Evolutionary conservation across 257 asterid species (phyloP).

Genomic region (Gynochthodes officinalis): DNA sequence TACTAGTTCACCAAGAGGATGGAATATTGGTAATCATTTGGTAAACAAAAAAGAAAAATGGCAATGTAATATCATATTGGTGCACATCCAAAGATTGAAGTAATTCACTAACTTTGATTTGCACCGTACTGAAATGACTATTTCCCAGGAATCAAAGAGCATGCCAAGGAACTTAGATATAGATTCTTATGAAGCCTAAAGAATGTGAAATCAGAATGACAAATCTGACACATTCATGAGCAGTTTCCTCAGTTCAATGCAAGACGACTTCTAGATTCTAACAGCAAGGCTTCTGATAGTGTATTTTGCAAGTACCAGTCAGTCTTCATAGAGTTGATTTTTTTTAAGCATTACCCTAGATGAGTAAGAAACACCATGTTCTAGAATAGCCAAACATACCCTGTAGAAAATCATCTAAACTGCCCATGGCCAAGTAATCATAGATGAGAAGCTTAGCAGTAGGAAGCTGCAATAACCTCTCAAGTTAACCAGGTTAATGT

Average conservation of each 20-base stretch:
- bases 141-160: neutral
- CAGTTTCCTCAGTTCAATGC: neutral
- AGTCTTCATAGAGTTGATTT: too few species aligned
- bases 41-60: neutral
- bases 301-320: neutral
- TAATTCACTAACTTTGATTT: neutral
- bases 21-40: neutral
- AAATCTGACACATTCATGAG: neutral
- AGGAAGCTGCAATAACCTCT: slow-evolving; percentile 92
- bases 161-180: neutral
- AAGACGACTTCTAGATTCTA: neutral
- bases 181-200: neutral
- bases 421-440: slow-evolving; percentile 87
- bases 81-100: neutral
- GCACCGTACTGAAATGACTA: neutral
- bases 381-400: slow-evolving; percentile 41
- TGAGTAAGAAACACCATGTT: neutral
- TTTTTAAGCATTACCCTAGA: neutral
- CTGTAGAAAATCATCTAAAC: slow-evolving; percentile 86
- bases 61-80: neutral
- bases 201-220: neutral
- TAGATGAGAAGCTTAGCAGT: slow-evolving; percentile 85
- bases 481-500: slow-evolving; percentile 83
- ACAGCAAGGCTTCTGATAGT: neutral
- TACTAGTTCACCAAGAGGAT: too few species aligned